Evolutionary conservation across 306 rosid species (phyloP).

Genomic region (Purshia tridentata): DNA sequence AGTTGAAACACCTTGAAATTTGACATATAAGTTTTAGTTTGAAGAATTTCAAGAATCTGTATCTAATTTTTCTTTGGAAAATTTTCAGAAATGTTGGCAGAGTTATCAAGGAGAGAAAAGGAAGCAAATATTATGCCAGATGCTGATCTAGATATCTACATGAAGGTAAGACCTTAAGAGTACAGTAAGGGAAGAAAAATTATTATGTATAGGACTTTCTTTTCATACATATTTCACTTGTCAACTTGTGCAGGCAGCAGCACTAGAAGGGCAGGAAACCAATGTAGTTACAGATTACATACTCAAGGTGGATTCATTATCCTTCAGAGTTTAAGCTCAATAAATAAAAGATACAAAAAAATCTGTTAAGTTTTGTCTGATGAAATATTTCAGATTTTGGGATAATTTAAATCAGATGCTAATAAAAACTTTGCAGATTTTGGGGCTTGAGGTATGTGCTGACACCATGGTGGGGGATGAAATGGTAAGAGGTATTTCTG

Average conservation of each 20-base stretch:
- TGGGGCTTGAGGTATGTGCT: constrained; percentile 53
- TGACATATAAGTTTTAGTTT: not conserved
- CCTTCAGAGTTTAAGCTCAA: not conserved
- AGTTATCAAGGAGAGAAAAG: constrained; percentile 66
- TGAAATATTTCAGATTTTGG: not conserved
- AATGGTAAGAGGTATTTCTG: constrained; percentile 54
- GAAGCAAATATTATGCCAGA: constrained; percentile 63
- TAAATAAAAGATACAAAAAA: not conserved
- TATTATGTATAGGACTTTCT: not conserved
- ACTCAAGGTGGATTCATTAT: constrained; percentile 48
- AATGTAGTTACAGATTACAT: constrained; percentile 71
- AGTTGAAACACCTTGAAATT: constrained; percentile 18
- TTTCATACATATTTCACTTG: not conserved
- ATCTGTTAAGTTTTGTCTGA: not conserved
- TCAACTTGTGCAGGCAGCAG: constrained; percentile 49
- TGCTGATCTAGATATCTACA: constrained; percentile 60
- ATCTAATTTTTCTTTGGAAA: not conserved
- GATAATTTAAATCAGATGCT: not conserved
- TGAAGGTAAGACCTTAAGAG: constrained; percentile 69
- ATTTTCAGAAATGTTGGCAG: constrained; percentile 54
- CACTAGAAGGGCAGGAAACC: constrained; percentile 69
- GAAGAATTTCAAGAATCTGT: not conserved
- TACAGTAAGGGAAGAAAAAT: not conserved
- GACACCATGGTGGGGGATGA: constrained; percentile 52
- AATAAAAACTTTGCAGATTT: constrained; percentile 24